Evolutionary conservation across 805 yeast genomes (phyloP), one percentile per base, ranked within the genome.

Genomic region (Candida ipomoeae): DNA sequence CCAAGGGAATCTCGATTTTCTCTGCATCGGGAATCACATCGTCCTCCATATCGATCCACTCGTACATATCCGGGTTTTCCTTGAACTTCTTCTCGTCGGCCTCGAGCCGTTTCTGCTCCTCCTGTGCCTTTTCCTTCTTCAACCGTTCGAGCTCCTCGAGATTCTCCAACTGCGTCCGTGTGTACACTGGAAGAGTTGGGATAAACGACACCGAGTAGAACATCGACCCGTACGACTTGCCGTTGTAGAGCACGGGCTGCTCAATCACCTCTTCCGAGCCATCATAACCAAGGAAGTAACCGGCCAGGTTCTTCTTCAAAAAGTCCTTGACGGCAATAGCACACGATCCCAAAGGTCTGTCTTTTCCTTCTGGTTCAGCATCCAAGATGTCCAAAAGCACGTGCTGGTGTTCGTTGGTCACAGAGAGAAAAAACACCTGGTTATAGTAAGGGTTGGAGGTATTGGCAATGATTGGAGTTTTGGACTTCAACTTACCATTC

Each of bases 141-240:
- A 68, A 63, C 38, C 65, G 64, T 44, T 75, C 67, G 53, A 75
- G 71, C n/a, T 69, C 69, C 40, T 74, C 71, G 45, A 77, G 69
- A 49, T 79, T 75, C 8, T 68, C 66, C 20, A 80, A 51, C 64
- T 87, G 92, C 26, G 75, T 70, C 29, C 78, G 75, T 10, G 88
- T 75, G 59, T 77, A 82, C 2, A 84, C 83, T 1, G 88, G 85
- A 42, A 81, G 69, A 7, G 80, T 68, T 40, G 94, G 91, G 45
- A 84, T 65, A 65, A 85, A 85, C 1, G 87, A 79, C 32, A 85
- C 70, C 8, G 84, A 76, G 58, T 82, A 80, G 26, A 62, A 61
- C 35, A 87, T 61, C 5, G 63, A 58, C 39, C 89, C 88, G 51
- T 78, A 73, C 35, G 63, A 59, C 37, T 61, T 59, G 31, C 71